Conservation (phyloP, 768 basidiomycete species). For the Trametes punicea region DNA sequence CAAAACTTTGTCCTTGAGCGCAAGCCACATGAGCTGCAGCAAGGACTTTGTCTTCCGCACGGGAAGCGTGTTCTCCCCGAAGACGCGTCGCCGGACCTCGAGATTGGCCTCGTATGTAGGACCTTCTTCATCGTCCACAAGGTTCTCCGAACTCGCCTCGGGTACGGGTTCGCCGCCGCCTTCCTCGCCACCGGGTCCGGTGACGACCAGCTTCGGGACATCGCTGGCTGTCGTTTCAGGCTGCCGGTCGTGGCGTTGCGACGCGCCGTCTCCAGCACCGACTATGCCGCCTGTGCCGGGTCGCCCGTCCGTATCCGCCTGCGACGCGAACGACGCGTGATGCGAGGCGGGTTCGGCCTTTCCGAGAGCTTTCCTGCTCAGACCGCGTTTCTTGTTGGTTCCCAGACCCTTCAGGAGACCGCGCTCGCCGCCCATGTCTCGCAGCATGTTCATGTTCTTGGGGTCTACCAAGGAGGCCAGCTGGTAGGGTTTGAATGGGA, state of each 20-base stretch:
- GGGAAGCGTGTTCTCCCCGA: conserved; percentile 52
- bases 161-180: conserved; percentile 1
- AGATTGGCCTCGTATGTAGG: conserved; percentile 33
- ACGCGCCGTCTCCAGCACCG: conserved; percentile 32
- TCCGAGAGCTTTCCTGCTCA: conserved; percentile 23
- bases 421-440: conserved; percentile 64
- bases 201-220: conserved; percentile 28
- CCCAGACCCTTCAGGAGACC: conserved; percentile 73
- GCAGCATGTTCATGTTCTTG: conserved; percentile 68
- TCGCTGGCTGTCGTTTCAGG: conserved; percentile 10
- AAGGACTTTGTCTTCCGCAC: conserved; percentile 45
- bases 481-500: conserved; percentile 65
- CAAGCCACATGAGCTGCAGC: conserved; percentile 56
- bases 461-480: conserved; percentile 90
- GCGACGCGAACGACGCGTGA: conserved; percentile 4
- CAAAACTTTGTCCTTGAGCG: conserved; percentile 61
- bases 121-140: conserved; percentile 14
- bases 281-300: conserved; percentile 18
- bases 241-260: conserved; percentile 33
- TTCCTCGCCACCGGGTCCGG: conserved; percentile 23
- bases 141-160: conserved; percentile 9
- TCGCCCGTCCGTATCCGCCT: conserved; percentile 7
- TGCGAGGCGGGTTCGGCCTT: conserved; percentile 6
- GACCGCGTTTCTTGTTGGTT: conserved; percentile 52
- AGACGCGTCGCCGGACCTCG: conserved; percentile 46